Percentiles rank a stretch among this genome's conserved stretches.
Conservation (phyloP, 2,329 filamentous ascomycete genomes). For the Fusarium pseudograminearum region DNA sequence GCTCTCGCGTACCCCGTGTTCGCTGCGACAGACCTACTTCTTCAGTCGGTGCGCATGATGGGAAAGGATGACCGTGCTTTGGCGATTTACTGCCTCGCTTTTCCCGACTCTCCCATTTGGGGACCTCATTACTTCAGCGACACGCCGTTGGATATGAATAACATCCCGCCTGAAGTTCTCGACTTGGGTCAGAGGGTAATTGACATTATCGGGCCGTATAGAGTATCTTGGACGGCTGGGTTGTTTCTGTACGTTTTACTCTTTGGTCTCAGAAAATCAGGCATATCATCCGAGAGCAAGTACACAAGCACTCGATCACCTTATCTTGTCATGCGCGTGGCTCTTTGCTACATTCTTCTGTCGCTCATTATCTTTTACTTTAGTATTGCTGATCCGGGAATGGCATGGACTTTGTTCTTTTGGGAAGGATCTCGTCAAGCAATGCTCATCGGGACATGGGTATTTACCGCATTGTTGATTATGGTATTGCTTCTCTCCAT, state of each 20-base stretch:
- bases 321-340: background rate
- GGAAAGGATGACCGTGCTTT: background rate
- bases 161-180: background rate
- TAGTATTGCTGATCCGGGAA: background rate
- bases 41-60: background rate
- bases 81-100: conserved; percentile 9
- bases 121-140: background rate
- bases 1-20: conserved; percentile 19
- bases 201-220: conserved; percentile 6
- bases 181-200: conserved; percentile 2
- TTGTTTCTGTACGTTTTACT: background rate
- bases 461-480: fast-evolving
- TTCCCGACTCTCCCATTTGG: background rate
- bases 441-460: background rate
- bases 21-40: conserved; percentile 10
- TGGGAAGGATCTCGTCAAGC: background rate
- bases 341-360: background rate
- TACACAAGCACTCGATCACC: background rate
- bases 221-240: background rate
- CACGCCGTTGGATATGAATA: background rate
- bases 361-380: conserved; percentile 4
- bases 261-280: background rate
- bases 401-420: background rate
- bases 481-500: fast-evolving
- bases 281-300: background rate